Base-by-base conservation (phyloP, 768 basidiomycete genomes). In the Pisolithus albus region DNA sequence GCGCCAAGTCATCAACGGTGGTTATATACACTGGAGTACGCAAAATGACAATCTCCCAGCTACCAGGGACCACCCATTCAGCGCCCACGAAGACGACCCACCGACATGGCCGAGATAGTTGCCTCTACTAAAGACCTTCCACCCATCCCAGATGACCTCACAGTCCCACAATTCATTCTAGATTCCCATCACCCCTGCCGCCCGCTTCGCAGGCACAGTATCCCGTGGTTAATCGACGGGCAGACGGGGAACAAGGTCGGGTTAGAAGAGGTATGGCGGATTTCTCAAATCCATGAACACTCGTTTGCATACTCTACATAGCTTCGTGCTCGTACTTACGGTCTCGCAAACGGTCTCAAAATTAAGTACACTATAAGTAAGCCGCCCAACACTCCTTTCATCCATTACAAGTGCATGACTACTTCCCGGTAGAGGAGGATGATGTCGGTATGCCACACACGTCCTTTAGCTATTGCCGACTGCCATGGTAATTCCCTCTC, bases 81-180 rank as follows among this genome's bases (percentile, higher is more conserved):
- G 30, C 11, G n/a, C 19, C 19, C 40, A 19, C 40, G 34, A 34
- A 34, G 34, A 41, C 26, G 9, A 21, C 9, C 21, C 28, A 11
- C 6, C 6, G 7, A 5, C 26, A 63, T 64, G 60, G 37, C 61
- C 32, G 63, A 70, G 50, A 61, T 67, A 56, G 54, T 56, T 23
- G n/a, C 63, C 56, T 7, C 50, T 56, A 38, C 50, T 66, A 11
- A 59, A 76, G 44, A 69, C 70, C 47, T 41, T 41, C 40, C 18
- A 19, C 57, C 58, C 37, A 79, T 84, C 49, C 84, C 84, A 15
- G 82, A 86, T 57, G 63, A 85, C 64, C 66, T 86, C 38, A 79
- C 77, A 19, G 70, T 86, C 8, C 78, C 84, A 7, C 85, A 86
- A 64, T 86, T 86, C 61, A 71, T 86, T 42, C 71, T 86, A 16